Conservation (phyloP, 805 yeast genomes). For the Ogataea glucozyma region DNA sequence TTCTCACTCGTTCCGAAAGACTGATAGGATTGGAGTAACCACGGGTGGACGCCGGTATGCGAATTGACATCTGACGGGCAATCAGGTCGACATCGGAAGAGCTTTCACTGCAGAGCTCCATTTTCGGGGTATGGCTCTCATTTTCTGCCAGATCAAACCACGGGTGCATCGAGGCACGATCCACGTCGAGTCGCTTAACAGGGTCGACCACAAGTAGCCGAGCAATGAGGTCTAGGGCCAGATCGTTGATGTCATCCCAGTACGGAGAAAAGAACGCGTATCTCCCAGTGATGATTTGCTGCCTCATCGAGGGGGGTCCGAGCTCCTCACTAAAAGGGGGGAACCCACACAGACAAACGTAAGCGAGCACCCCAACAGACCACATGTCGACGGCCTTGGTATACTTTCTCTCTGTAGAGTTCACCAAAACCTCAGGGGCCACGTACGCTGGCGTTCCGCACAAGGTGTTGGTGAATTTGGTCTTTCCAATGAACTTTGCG, state of each 20-base stretch:
- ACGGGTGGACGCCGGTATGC: conserved; percentile 28
- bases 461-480: conserved; percentile 70
- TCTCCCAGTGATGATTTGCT: conserved; percentile 66
- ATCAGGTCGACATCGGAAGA: conserved; percentile 5
- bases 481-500: conserved; percentile 68
- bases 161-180: conserved; percentile 40
- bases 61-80: conserved; percentile 14
- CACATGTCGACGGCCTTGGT: conserved; percentile 76
- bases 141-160: conserved; percentile 39
- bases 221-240: conserved; percentile 65
- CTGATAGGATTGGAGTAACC: conserved; percentile 32
- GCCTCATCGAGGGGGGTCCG: conserved; percentile 77
- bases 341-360: conserved; percentile 80
- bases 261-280: conserved; percentile 78
- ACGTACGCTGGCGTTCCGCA: conserved; percentile 90
- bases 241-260: conserved; percentile 72
- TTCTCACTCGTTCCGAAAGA: conserved; percentile 27
- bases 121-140: not conserved
- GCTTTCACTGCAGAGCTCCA: not conserved
- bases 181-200: conserved; percentile 42
- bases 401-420: conserved; percentile 54
- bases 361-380: conserved; percentile 78
- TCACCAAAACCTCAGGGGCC: conserved; percentile 72
- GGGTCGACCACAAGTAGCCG: conserved; percentile 58
- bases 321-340: conserved; percentile 84